These are phyloP conservation scores for Williopsis jadinii DNA, from an alignment of 1,139 yeast species.

Conservation along the genomic window DNA sequence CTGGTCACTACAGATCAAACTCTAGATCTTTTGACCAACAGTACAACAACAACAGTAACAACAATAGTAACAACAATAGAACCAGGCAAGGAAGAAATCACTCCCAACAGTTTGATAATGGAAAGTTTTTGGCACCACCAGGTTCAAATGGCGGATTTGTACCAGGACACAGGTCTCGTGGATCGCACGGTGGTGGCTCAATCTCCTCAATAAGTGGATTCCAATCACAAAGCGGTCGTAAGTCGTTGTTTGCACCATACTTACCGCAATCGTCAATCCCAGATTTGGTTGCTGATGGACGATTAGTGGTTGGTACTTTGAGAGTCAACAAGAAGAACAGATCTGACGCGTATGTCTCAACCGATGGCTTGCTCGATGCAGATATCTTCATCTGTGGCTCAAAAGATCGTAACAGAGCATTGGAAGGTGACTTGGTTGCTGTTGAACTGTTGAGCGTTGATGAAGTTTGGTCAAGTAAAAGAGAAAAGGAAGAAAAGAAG, in stretches of 20 bases:
- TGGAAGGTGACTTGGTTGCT: conserved; percentile 95
- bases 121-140: conserved; percentile 18
- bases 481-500: conserved; percentile 95
- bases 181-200: conserved; percentile 69
- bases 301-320: conserved; percentile 84
- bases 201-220: conserved; percentile 23
- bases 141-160: conserved; percentile 34
- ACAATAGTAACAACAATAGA: conserved; percentile 48
- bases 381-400: conserved; percentile 97
- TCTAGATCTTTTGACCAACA: conserved; percentile 25
- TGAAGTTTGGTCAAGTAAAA: conserved; percentile 95
- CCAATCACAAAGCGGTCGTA: conserved; percentile 40
- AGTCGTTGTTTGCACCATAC: conserved; percentile 92
- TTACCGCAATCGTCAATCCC: conserved; percentile 92
- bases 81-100: conserved; percentile 21
- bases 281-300: conserved; percentile 80
- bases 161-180: conserved; percentile 75
- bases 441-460: conserved; percentile 90
- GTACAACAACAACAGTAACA: conserved; percentile 4
- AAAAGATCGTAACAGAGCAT: conserved; percentile 95
- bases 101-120: conserved; percentile 27
- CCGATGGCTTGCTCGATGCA: conserved; percentile 92
- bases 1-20: conserved; percentile 48
- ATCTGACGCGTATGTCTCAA: conserved; percentile 95
- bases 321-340: conserved; percentile 94